phyloP scores from a whole-genome alignment of 192 early-diverging fungal species.

The Linnemannia exigua region DNA sequence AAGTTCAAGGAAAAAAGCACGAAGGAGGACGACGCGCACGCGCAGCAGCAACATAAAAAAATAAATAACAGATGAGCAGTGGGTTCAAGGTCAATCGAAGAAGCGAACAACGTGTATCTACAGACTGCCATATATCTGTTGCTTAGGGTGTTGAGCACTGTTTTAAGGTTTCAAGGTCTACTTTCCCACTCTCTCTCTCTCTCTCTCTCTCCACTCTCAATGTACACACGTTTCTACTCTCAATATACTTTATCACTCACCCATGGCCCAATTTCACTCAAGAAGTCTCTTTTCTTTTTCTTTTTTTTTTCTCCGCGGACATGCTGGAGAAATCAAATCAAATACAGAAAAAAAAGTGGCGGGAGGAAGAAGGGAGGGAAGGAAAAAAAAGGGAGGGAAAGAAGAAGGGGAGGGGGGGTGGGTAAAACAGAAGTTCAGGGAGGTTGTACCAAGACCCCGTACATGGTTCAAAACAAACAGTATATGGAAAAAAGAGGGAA shows the following conservation, averaged over 20 bases:
- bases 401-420: not conserved
- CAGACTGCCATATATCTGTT: not conserved
- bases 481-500: too few relatives aligned
- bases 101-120: not conserved
- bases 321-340: not conserved
- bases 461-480: not conserved
- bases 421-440: too few relatives aligned
- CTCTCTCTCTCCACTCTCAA: not conserved
- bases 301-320: not conserved
- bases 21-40: too few relatives aligned
- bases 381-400: not conserved
- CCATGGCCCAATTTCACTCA: not conserved
- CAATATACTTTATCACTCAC: not conserved
- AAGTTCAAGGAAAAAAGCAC: too few relatives aligned
- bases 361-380: not conserved
- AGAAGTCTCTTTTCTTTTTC: not conserved
- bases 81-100: not conserved
- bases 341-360: not conserved
- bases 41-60: too few relatives aligned
- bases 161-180: not conserved
- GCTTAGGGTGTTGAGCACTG: not conserved
- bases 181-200: not conserved
- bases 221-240: not conserved
- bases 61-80: not conserved
- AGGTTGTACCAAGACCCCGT: not conserved